phyloP scores from a whole-genome alignment of 1,284 basidiomycete species.

The Leccinum ponderosum region DNA sequence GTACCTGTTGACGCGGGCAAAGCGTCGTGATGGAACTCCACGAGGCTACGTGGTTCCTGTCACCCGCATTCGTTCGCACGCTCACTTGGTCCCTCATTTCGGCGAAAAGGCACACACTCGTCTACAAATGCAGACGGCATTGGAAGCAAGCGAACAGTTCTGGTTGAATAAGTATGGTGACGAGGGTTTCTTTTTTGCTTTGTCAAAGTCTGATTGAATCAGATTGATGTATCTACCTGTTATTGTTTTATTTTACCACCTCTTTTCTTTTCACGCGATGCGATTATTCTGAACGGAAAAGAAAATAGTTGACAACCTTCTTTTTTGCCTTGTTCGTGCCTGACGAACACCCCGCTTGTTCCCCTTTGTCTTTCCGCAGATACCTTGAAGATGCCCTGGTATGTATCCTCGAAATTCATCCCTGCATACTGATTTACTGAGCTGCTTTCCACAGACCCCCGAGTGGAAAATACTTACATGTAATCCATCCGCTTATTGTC shows the following conservation, averaged over 20 bases:
- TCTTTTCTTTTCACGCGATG: too few species aligned
- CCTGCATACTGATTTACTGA: background rate
- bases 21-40: background rate
- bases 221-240: background rate
- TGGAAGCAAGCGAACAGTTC: background rate
- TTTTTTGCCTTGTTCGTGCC: background rate
- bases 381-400: constrained; percentile 75
- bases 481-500: constrained; percentile 33
- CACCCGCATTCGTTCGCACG: background rate
- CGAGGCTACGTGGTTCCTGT: background rate
- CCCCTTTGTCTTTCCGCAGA: constrained; percentile 32
- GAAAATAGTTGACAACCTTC: background rate
- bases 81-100: background rate
- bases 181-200: background rate
- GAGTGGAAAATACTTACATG: constrained; percentile 87
- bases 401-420: constrained; percentile 8
- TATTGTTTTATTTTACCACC: too few species aligned
- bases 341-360: constrained; percentile 4
- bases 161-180: background rate
- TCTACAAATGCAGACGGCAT: background rate
- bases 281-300: too few species aligned
- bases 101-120: background rate
- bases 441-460: constrained; percentile 50
- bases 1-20: background rate
- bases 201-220: background rate